Conservation (phyloP, 768 basidiomycete species). For the Fomitopsis pulvina region DNA sequence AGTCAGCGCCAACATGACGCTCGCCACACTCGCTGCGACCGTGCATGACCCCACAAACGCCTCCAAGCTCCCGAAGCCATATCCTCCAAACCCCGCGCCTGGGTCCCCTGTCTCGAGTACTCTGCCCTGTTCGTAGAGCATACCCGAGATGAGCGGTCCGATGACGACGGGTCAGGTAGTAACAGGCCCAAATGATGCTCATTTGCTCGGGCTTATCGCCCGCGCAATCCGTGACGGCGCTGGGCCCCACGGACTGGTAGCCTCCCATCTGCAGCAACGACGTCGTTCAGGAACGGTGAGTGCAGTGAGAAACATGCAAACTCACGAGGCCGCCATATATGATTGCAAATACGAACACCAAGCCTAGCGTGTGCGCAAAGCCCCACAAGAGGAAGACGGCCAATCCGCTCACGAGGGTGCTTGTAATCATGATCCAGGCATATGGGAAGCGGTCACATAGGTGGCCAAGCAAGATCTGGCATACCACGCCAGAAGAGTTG, state of each 20-base stretch:
- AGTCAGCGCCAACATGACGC: conserved; percentile 12
- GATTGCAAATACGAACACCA: conserved; percentile 18
- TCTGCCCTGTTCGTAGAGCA: conserved; percentile 16
- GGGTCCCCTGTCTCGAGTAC: not conserved
- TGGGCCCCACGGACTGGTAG: conserved; percentile 13
- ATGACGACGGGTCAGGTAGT: conserved; percentile 13
- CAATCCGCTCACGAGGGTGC: conserved; percentile 11
- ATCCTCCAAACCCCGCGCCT: conserved; percentile 11
- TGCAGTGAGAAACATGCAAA: not conserved
- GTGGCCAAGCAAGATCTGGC: conserved; percentile 19
- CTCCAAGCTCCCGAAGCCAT: conserved; percentile 18
- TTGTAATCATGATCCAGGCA: conserved; percentile 17
- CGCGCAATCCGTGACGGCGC: conserved; percentile 15
- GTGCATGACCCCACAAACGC: conserved; percentile 19
- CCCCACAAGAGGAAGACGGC: conserved; percentile 20
- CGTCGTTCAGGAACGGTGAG: not conserved
- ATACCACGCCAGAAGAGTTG: conserved; percentile 19
- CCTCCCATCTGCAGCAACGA: conserved; percentile 14
- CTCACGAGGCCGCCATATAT: conserved; percentile 20
- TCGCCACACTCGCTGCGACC: conserved; percentile 12
- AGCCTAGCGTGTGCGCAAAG: conserved; percentile 13
- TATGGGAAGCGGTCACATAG: conserved; percentile 20
- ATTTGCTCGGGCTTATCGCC: conserved; percentile 17
- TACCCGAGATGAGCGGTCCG: conserved; percentile 17
- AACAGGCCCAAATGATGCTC: conserved; percentile 11